Conservation (phyloP, 495 filamentous ascomycete genomes). For the Melanomma pulvis-pyrius region DNA sequence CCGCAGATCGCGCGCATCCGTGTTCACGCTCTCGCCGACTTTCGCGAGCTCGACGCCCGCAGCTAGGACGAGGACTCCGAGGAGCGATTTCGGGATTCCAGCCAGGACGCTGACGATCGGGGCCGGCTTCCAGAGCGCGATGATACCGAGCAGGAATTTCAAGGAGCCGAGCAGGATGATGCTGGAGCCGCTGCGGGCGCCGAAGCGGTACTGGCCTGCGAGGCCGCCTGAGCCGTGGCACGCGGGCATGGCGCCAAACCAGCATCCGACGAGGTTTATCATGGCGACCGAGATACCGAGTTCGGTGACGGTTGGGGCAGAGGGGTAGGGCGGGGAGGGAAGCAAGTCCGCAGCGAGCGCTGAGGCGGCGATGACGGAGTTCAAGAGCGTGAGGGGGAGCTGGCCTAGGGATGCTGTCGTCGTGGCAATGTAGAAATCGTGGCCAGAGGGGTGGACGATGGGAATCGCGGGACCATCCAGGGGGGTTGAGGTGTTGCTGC, state of each 20-base stretch:
- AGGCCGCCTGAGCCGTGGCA: constrained; percentile 92
- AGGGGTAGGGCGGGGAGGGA: constrained; percentile 56
- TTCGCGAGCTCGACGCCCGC: constrained; percentile 83
- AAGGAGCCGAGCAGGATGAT: constrained; percentile 76
- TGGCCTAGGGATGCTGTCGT: constrained; percentile 62
- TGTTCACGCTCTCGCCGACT: constrained; percentile 80
- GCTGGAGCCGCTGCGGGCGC: constrained; percentile 81
- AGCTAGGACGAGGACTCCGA: constrained; percentile 87
- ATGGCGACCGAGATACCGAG: constrained; percentile 76
- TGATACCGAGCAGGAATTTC: constrained; percentile 74
- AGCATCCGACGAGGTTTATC: constrained; percentile 84
- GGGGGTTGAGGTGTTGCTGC: constrained; percentile 1
- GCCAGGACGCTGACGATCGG: constrained; percentile 65
- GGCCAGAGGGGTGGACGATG: constrained; percentile 26
- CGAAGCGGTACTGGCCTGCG: constrained; percentile 87
- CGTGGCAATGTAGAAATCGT: constrained; percentile 31
- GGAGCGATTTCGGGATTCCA: constrained; percentile 69
- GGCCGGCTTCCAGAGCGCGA: constrained; percentile 49
- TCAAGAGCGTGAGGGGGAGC: constrained; percentile 84
- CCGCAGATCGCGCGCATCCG: constrained; percentile 65
- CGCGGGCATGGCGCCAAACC: constrained; percentile 94
- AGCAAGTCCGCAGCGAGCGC: constrained; percentile 75
- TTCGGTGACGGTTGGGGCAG: constrained; percentile 66
- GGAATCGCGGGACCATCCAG: constrained; percentile 21
- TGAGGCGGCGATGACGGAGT: constrained; percentile 84